Percentiles rank a stretch among this genome's conserved stretches.
Conservation (phyloP, 2,329 filamentous ascomycete genomes). For the Daldinia sp. region DNA sequence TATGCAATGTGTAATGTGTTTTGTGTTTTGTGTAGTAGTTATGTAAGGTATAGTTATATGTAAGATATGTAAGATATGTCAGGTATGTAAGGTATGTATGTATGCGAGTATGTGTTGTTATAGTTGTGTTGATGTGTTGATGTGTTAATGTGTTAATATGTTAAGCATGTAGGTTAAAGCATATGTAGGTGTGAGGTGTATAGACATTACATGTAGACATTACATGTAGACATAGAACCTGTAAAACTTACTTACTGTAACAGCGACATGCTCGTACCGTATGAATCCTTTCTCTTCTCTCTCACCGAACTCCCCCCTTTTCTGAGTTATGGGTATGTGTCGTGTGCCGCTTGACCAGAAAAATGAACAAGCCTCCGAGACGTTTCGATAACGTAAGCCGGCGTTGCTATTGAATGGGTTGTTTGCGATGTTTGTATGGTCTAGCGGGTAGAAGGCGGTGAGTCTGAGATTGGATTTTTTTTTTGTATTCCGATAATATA, state of each 20-base stretch:
- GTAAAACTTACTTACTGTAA: constrained; percentile 29
- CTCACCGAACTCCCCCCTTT: constrained; percentile 15
- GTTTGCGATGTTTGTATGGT: constrained; percentile 5
- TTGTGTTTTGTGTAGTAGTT: too few species aligned
- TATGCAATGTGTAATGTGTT: too few species aligned
- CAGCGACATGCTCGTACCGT: constrained; percentile 34
- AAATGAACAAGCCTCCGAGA: constrained; percentile 11
- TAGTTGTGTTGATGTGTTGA: background rate
- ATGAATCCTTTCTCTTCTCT: background rate
- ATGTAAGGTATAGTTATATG: background rate
- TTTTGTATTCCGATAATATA: constrained; percentile 9
- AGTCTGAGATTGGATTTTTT: constrained; percentile 7
- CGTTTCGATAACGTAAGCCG: constrained; percentile 42
- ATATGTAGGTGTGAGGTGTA: constrained; percentile 11
- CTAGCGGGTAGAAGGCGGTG: constrained; percentile 32
- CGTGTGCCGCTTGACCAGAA: constrained; percentile 11
- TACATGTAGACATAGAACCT: constrained; percentile 17
- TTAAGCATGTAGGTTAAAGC: background rate
- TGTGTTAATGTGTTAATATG: background rate
- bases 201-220: constrained; percentile 18
- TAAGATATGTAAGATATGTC: background rate
- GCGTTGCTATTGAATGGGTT: constrained; percentile 1
- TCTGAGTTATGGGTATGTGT: constrained; percentile 11
- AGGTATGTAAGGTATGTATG: background rate
- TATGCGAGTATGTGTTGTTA: constrained; percentile 17